Base-by-base conservation (phyloP, 352 stramenopile genomes). In the Phytophthora europaea region DNA sequence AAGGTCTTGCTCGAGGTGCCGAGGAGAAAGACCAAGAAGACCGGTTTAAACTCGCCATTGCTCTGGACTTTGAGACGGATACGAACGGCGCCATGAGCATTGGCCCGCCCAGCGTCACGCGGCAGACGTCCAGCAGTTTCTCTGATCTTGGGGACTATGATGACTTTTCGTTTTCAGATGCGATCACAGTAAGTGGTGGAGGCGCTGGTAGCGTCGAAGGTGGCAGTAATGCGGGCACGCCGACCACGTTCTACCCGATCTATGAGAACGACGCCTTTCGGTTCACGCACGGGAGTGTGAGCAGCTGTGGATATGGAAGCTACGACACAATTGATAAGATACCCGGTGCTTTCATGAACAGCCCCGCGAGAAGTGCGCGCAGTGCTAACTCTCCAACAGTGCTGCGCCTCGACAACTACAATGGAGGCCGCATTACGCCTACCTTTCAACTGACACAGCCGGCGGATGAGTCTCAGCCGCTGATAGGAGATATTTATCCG, bases 41-140 rank as follows among this genome's bases (percentile, higher is more conserved):
- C 34, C 73, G 64, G 28, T 89, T 88, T 70, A 69, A 88, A 13
- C 61, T 92, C 43, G 82, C 88, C 33, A 82, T 92, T 18, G 76
- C 83, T 22, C 48, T 94, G 55, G 82, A 94, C 61, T 85, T 91
- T 70, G 86, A 94, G 65, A 88, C 82, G 0, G 83, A 91, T 54
- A 84, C 82, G 20, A 83, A 84, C 52, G 55, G 48, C 26, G 67
- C 77, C 0, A 67, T 74, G 56, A 68, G 75, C 22, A 64, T 71
- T 53, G 79, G 76, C 1, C 77, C 82, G 6, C 76, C 76, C 22
- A 91, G 82, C 61, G 74, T 79, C 43, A 88, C 84, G 15, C 82
- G 90, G n/a, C 91, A 97, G 72, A 94, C 83, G 10, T 95, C 87
- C 10, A 95, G 86, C 59, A 97, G 90, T 55, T 97, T 97, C 74